A percentile compares a stretch with the other conserved stretches of the same genome.
These are phyloP conservation scores for Dioszegia hungarica DNA, from an alignment of 768 basidiomycete genomes.

Conservation along the genomic window DNA sequence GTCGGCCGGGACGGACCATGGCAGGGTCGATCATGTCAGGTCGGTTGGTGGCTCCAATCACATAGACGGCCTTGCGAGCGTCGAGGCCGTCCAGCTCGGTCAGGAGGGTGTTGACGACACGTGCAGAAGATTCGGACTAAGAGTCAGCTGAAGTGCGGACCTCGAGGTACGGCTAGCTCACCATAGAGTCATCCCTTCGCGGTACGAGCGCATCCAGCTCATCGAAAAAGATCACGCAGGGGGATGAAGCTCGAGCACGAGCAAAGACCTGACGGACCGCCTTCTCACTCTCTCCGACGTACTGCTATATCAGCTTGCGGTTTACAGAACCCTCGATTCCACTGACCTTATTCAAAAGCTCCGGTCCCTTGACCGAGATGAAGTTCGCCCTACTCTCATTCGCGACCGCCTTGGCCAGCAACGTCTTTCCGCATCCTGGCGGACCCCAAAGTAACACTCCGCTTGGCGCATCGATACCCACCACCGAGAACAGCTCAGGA, in stretches of 20 bases:
- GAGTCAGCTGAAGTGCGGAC: background rate
- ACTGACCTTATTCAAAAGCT: slow-evolving; percentile 87
- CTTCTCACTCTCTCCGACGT: slow-evolving; percentile 93
- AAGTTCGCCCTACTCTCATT: slow-evolving; percentile 94
- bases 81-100: slow-evolving; percentile 93
- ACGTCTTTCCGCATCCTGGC: slow-evolving; percentile 94
- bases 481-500: slow-evolving; percentile 78
- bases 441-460: slow-evolving; percentile 98
- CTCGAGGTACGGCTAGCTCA: slow-evolving; percentile 48
- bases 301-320: slow-evolving; percentile 54
- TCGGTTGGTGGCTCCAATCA: slow-evolving; percentile 89
- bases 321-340: background rate
- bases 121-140: slow-evolving; percentile 85
- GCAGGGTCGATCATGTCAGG: slow-evolving; percentile 98
- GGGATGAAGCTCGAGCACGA: slow-evolving; percentile 84
- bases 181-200: slow-evolving; percentile 79
- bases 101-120: slow-evolving; percentile 88
- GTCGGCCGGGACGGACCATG: slow-evolving; percentile 91
- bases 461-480: slow-evolving; percentile 86
- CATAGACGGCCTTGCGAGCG: slow-evolving; percentile 77
- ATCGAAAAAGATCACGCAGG: slow-evolving; percentile 93
- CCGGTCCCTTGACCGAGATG: slow-evolving; percentile 96
- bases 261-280: slow-evolving; percentile 93
- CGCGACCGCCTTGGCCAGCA: slow-evolving; percentile 96
- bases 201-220: slow-evolving; percentile 91